Percentiles rank a stretch among this genome's conserved stretches.
These are phyloP conservation scores for Fragaria nilgerrensis DNA, from an alignment of 306 rosid genomes.

Conservation along the genomic window DNA sequence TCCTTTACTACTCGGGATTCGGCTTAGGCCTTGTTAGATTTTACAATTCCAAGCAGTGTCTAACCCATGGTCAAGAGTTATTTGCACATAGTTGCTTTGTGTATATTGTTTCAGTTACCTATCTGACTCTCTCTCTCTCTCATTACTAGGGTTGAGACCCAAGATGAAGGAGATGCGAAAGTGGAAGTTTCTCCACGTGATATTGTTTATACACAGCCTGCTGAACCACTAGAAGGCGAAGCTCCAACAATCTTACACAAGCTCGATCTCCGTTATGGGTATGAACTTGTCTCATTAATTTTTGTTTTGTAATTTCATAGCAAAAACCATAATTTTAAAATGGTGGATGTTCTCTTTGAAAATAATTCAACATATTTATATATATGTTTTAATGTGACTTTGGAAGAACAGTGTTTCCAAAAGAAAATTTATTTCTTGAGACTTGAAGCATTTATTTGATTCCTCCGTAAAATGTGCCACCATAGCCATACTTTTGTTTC, in stretches of 20 bases:
- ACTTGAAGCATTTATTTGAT: too few relatives aligned
- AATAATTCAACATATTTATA: not conserved
- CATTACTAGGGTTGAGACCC: slow-evolving; percentile 85
- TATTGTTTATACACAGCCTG: slow-evolving; percentile 76
- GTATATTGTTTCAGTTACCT: slow-evolving; percentile 11
- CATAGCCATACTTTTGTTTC: not conserved
- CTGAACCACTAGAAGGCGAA: slow-evolving; percentile 69
- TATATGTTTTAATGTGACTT: not conserved
- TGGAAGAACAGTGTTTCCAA: not conserved
- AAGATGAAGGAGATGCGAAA: slow-evolving; percentile 96
- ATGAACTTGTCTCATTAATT: slow-evolving; percentile 26
- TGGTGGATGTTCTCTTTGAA: not conserved
- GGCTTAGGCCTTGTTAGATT: not conserved
- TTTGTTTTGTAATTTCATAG: not conserved
- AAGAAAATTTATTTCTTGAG: not conserved
- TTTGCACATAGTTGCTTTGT: not conserved
- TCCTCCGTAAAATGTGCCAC: slow-evolving; percentile 1
- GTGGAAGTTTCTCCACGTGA: slow-evolving; percentile 96
- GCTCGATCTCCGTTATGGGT: slow-evolving; percentile 99
- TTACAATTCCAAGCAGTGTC: not conserved
- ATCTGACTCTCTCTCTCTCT: slow-evolving; percentile 33
- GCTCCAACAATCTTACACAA: slow-evolving; percentile 67
- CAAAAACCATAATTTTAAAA: not conserved
- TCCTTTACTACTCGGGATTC: not conserved
- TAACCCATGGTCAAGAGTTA: not conserved